A percentile compares a stretch with the other conserved stretches of the same genome.
Conservation (phyloP, 805 yeast species). For the Kuraishia ogatae region DNA sequence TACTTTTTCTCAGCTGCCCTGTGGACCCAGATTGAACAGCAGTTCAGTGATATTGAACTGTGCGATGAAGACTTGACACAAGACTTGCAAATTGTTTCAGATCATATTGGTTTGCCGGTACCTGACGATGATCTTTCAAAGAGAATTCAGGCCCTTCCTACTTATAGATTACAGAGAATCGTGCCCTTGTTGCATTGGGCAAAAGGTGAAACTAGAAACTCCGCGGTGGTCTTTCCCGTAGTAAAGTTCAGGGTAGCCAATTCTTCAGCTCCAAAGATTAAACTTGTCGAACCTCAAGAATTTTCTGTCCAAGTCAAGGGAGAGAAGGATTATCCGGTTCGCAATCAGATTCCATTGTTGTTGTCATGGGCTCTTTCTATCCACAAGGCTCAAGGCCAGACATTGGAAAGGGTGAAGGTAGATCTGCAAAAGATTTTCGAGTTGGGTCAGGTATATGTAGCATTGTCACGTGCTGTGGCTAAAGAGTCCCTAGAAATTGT, state of each 20-base stretch:
- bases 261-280: background rate
- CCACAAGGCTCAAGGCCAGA: conserved; percentile 94
- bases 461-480: conserved; percentile 80
- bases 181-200: background rate
- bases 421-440: conserved; percentile 75
- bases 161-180: background rate
- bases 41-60: background rate
- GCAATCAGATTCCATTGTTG: conserved; percentile 68
- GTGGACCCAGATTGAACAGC: conserved; percentile 1
- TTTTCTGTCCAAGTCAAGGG: conserved; percentile 1
- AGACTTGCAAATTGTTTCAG: conserved; percentile 6
- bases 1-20: conserved; percentile 21
- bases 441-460: conserved; percentile 94
- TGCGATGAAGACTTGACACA: conserved; percentile 14
- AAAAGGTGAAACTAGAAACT: background rate
- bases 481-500: conserved; percentile 56
- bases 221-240: conserved; percentile 1
- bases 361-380: conserved; percentile 96
- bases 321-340: background rate
- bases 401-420: conserved; percentile 67
- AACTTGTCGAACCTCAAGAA: background rate
- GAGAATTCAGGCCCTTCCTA: background rate
- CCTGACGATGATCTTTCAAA: background rate
- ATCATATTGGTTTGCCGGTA: background rate
- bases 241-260: conserved; percentile 1